Evolutionary conservation across 2,329 filamentous ascomycete species (phyloP).

Genomic region (Triangularia setosa): DNA sequence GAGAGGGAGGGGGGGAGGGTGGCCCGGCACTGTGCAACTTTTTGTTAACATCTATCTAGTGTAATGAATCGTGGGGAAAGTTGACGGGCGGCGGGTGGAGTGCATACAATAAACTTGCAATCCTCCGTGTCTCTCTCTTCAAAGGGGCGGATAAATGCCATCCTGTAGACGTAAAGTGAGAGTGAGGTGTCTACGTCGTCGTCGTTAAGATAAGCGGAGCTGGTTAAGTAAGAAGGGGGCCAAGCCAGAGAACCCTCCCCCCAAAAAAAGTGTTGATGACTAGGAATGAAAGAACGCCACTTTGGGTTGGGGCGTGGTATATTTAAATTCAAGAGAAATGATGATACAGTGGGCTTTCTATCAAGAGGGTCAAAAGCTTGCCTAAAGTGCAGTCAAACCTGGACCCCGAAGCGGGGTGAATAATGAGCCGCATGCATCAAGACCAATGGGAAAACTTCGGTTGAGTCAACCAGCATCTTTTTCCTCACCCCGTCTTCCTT

Average conservation of each 20-base stretch:
- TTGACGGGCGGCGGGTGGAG: background rate
- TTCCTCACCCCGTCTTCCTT: background rate
- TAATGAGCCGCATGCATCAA: background rate
- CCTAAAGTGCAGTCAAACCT: background rate
- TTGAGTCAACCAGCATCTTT: background rate
- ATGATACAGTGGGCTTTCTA: too few relatives aligned
- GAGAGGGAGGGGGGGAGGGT: constrained; percentile 44
- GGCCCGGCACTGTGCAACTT: constrained; percentile 40
- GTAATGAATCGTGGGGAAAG: background rate
- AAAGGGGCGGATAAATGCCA: constrained; percentile 43
- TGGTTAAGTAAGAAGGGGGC: background rate
- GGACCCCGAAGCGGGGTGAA: background rate
- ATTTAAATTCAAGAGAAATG: too few relatives aligned
- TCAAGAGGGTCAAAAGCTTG: background rate
- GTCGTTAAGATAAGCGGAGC: background rate
- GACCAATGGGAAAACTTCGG: background rate
- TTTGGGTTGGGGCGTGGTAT: background rate
- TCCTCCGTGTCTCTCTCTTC: constrained; percentile 21
- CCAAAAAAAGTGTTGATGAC: background rate
- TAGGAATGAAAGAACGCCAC: background rate
- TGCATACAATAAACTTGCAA: constrained; percentile 24
- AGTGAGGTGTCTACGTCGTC: too few relatives aligned
- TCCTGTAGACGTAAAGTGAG: too few relatives aligned
- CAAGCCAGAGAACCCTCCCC: background rate
- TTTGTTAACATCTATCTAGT: background rate